Evolutionary conservation across 1,284 basidiomycete species (phyloP).

Genomic region (Cutaneotrichosporon sp.): DNA sequence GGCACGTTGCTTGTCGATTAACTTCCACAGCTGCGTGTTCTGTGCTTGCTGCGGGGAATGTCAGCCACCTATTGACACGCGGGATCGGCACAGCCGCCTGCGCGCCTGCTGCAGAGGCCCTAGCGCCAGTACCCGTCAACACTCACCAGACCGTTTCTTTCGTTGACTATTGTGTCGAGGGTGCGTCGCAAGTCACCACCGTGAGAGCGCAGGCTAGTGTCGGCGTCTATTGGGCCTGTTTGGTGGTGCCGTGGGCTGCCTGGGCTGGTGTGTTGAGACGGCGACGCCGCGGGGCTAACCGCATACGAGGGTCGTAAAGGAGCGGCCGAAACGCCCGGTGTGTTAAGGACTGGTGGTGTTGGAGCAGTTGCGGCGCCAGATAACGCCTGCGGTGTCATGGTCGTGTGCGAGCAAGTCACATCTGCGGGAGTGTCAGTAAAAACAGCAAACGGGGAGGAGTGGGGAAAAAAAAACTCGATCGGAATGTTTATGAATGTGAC

Average conservation of each 20-base stretch:
- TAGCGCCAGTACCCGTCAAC: too few relatives aligned
- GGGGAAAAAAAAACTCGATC: too few relatives aligned
- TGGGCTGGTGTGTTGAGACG: constrained; percentile 9
- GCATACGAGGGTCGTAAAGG: not conserved
- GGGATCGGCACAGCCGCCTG: not conserved
- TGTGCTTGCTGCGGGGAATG: constrained; percentile 55
- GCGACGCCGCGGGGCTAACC: constrained; percentile 7
- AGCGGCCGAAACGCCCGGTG: constrained; percentile 6
- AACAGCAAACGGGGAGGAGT: too few relatives aligned
- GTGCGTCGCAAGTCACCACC: constrained; percentile 55
- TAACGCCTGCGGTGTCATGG: constrained; percentile 3
- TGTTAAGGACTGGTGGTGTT: constrained; percentile 10
- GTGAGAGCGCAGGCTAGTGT: constrained; percentile 25
- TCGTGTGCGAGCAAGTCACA: constrained; percentile 7
- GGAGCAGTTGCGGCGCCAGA: not conserved
- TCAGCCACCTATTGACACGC: not conserved
- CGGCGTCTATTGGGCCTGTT: constrained; percentile 28
- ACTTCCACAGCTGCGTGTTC: constrained; percentile 84
- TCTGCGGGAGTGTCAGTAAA: not conserved
- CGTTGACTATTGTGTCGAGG: constrained; percentile 64
- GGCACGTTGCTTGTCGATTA: constrained; percentile 71
- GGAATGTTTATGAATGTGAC: too few relatives aligned
- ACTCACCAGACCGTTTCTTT: constrained; percentile 62
- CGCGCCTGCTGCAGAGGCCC: too few relatives aligned
- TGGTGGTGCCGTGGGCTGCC: constrained; percentile 25